Evolutionary conservation across 331 rosid species (phyloP), one percentile per base, ranked within the genome.

Genomic region (Malus hybrid): DNA sequence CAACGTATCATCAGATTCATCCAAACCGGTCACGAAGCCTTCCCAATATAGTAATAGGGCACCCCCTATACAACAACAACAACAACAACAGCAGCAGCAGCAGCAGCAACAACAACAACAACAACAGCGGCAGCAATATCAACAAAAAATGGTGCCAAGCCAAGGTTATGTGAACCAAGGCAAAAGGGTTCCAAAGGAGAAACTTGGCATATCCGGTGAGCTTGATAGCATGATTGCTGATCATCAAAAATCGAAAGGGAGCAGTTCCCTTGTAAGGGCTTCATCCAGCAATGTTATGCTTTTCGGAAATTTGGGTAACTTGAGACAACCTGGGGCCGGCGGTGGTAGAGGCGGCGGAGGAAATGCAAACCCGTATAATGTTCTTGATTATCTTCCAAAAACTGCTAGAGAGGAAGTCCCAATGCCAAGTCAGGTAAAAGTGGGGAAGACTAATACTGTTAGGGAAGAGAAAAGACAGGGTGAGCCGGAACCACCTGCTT

Each of bases 201-300:
- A 89, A 56, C 7, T 85, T 71, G 90, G 95, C 8, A 80, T 93
- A 7, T 90, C 96, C 0, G 98, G 93, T 6, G 98, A 93, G 87
- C 96, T 93, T 9, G 96, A 93, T 11, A 78, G 81, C 76, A 86
- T 90, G 86, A 75, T 93, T 44, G 10, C 75, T 12, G 98, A 90
- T 80, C 88, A 86, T 68, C 96, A 87, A 56, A 90, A 86, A 55
- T 16, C 80, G 3, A 80, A 75, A 48, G 91, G 91, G 56, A 80
- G 83, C n/a, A 65, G 74, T 28, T 80, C 32, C 52, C 80, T 93
- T 22, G 87, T 93, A 27, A 85, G 98, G 10, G 98, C 98, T 64
- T 90, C 96, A 6, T 93, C 98, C 9, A 80, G 95, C 87, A 93
- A 93, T 33, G 88, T 93, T 6, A 93, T 90, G 98, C 83, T 93